Percentiles rank a stretch among this genome's conserved stretches.
Conservation (phyloP, 2,329 filamentous ascomycete species). For the Monosporascus sp. region DNA sequence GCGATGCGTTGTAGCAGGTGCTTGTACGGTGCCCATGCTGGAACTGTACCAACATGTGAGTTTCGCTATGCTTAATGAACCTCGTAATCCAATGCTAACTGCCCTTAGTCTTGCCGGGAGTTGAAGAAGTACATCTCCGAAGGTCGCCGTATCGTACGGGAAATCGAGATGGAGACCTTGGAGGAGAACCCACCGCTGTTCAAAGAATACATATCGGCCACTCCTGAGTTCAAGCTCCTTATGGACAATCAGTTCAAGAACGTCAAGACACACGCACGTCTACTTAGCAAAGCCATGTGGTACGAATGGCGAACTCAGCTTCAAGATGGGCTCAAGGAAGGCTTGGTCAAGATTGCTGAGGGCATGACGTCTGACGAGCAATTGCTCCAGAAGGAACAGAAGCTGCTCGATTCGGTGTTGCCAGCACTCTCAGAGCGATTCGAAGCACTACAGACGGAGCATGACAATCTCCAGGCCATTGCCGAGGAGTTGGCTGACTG, state of each 20-base stretch:
- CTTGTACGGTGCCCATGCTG: constrained; percentile 87
- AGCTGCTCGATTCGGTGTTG: constrained; percentile 61
- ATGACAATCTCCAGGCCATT: constrained; percentile 62
- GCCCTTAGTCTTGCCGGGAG: constrained; percentile 70
- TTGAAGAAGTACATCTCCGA: constrained; percentile 96
- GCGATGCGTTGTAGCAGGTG: constrained; percentile 78
- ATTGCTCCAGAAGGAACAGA: constrained; percentile 61
- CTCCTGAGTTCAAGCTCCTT: constrained; percentile 73
- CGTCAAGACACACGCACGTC: constrained; percentile 84
- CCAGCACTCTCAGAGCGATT: constrained; percentile 59
- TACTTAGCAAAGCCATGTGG: constrained; percentile 94
- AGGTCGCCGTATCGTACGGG: constrained; percentile 80
- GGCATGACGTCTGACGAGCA: constrained; percentile 73
- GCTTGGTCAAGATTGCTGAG: constrained; percentile 67
- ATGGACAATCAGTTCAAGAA: constrained; percentile 99
- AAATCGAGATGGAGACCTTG: constrained; percentile 84
- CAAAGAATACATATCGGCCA: constrained; percentile 81
- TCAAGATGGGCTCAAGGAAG: constrained; percentile 73
- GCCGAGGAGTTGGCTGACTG: constrained; percentile 72
- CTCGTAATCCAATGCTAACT: constrained; percentile 19
- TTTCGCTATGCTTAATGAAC: constrained; percentile 9
- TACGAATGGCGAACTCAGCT: constrained; percentile 96
- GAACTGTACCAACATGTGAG: constrained; percentile 87
- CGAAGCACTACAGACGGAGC: constrained; percentile 57
- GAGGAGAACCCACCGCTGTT: constrained; percentile 90